Evolutionary conservation across 2,329 filamentous ascomycete species (phyloP), one percentile per base, ranked within the genome.

Genomic region (Claviceps sp.): DNA sequence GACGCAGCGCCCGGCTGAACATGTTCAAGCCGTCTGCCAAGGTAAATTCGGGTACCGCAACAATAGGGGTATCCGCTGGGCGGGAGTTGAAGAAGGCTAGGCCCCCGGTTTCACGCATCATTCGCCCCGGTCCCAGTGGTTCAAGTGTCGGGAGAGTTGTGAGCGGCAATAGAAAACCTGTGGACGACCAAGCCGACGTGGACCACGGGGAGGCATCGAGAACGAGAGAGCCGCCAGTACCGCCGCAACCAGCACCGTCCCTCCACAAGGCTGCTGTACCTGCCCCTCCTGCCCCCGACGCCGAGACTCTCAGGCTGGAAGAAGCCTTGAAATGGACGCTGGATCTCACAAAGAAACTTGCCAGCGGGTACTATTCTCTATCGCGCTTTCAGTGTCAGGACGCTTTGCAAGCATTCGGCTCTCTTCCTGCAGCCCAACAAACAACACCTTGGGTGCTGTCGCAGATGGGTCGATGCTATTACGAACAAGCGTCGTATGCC

Each of bases 361-460:
- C 87, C 16, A 80, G 78, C 30, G 91, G 87, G 0, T 94, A 91
- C 66, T 83, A 85, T 59, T 77, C 84, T 5, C 73, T 95, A 47
- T 84, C 84, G 14, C 85, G 84, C 48, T 98, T 89, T 64, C 83
- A 85, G 59, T 88, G 87, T 58, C 73, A 80, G 22, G 83, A 93
- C 54, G 87, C 93, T 2, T 71, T 96, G 47, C 79, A 86, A 55
- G 75, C 81, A 2, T 89, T 91, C 64, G 77, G 77, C 54, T 76
- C 81, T 0, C 72, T 98, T 19, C 83, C 88, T 1, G 72, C 79
- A 34, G 70, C 75, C 5, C 91, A 97, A 61, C 82, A 88, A 59
- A 89, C 95, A 56, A 95, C 91, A 1, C 88, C 93, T 1, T 97
- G 89, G 87, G 89, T 96, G 14, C 75, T 96, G 52, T 84, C 89